Evolutionary conservation across 805 yeast species (phyloP).

Genomic region (Lachancea lanzarotensis): DNA sequence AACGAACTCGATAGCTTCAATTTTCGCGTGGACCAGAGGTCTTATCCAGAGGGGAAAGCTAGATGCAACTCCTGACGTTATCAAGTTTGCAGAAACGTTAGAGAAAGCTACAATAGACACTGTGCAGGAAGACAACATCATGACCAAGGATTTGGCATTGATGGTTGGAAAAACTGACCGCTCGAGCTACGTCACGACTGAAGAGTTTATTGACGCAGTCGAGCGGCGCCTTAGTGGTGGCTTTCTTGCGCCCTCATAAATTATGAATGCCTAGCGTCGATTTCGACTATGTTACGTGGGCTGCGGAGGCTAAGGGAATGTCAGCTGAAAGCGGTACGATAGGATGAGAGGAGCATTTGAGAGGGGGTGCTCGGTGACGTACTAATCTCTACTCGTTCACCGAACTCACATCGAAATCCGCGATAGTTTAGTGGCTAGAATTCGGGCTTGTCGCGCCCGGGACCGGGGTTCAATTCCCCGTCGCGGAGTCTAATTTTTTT

Average conservation of each 20-base stretch:
- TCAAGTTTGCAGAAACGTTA: constrained; percentile 66
- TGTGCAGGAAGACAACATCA: constrained; percentile 73
- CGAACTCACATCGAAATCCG: constrained; percentile 1
- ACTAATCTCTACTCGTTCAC: no score
- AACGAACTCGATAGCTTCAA: constrained; percentile 94
- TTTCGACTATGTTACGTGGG: neutral
- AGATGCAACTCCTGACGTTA: constrained; percentile 81
- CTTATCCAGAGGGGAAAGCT: constrained; percentile 85
- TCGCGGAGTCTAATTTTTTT: constrained; percentile 19
- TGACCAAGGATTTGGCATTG: constrained; percentile 95
- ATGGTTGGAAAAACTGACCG: constrained; percentile 84
- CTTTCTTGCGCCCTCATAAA: constrained; percentile 10
- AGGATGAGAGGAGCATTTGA: no score
- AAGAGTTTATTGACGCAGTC: constrained; percentile 83
- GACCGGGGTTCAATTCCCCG: constrained; percentile 26
- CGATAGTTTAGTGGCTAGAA: constrained; percentile 14
- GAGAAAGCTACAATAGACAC: constrained; percentile 85
- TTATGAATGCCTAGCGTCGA: neutral
- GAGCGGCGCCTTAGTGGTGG: constrained; percentile 48
- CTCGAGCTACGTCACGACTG: constrained; percentile 78
- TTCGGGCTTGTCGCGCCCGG: constrained; percentile 23
- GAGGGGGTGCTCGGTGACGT: no score
- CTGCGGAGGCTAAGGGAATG: no score
- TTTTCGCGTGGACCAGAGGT: constrained; percentile 96
- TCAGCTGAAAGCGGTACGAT: no score